Evolutionary conservation across 345 rosid species (phyloP).

Genomic region (Lepidium africanum): DNA sequence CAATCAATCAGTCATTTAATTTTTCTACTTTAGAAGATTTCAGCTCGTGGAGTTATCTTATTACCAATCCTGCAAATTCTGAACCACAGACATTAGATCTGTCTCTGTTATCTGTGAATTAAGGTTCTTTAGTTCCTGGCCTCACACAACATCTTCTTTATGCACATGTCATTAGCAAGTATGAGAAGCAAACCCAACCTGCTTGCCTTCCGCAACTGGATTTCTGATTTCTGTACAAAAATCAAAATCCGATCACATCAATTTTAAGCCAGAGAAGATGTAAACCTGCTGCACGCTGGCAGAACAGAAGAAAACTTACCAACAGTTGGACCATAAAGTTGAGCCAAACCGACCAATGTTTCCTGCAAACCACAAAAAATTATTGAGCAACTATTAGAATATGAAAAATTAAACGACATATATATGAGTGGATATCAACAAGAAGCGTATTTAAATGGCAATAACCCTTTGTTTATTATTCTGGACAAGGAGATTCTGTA

Average conservation of each 20-base stretch:
- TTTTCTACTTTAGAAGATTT: not conserved
- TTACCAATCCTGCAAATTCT: not conserved
- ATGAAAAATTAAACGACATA: not conserved
- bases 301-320: not conserved
- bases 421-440: not conserved
- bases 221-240: not conserved
- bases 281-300: not conserved
- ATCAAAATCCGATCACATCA: not conserved
- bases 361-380: not conserved
- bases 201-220: not conserved
- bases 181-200: conserved; percentile 4
- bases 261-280: not conserved
- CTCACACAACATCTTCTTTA: not conserved
- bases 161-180: not conserved
- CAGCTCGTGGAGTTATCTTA: not conserved
- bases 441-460: not conserved
- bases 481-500: not conserved
- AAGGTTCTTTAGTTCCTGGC: not conserved
- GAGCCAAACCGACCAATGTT: not conserved
- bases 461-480: not conserved
- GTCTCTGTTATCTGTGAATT: not conserved
- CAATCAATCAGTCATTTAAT: not conserved
- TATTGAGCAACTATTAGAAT: not conserved
- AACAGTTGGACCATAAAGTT: not conserved
- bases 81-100: not conserved